Percentiles rank a stretch among this genome's conserved stretches.
phyloP scores from a whole-genome alignment of 1,284 basidiomycete genomes.

The Dichomitus squalens region DNA sequence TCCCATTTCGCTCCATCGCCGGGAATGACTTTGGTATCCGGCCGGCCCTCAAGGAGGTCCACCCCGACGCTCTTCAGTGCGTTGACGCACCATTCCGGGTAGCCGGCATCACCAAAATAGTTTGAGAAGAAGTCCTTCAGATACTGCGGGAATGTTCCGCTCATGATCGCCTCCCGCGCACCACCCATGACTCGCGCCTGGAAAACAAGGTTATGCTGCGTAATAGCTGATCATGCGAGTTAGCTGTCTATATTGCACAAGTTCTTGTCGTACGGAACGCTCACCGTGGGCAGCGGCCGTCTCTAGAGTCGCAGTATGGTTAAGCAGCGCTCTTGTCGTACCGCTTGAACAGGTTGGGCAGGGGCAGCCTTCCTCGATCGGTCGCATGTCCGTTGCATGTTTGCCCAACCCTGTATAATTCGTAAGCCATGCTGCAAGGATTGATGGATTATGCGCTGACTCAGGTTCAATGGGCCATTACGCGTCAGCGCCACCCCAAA shows the following conservation, averaged over 20 bases:
- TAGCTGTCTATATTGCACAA: neutral
- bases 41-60: conserved; percentile 61
- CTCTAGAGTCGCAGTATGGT: conserved; percentile 75
- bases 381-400: conserved; percentile 65
- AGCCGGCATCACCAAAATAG: conserved; percentile 71
- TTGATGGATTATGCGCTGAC: conserved; percentile 36
- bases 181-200: conserved; percentile 82
- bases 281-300: conserved; percentile 80
- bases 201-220: conserved; percentile 80
- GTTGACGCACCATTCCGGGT: conserved; percentile 84
- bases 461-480: conserved; percentile 77
- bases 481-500: conserved; percentile 86
- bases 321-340: conserved; percentile 69
- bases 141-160: conserved; percentile 76
- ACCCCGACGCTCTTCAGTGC: conserved; percentile 76
- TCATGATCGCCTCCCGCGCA: conserved; percentile 76
- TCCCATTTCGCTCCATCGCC: conserved; percentile 79
- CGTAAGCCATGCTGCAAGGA: neutral
- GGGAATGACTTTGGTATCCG: conserved; percentile 48
- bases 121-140: conserved; percentile 69
- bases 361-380: conserved; percentile 75
- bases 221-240: conserved; percentile 53
- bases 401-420: conserved; percentile 58
- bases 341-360: conserved; percentile 76
- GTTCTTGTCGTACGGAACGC: conserved; percentile 18